phyloP scores from a whole-genome alignment of 2,329 filamentous ascomycete genomes.

The Talaromyces atroroseus region DNA sequence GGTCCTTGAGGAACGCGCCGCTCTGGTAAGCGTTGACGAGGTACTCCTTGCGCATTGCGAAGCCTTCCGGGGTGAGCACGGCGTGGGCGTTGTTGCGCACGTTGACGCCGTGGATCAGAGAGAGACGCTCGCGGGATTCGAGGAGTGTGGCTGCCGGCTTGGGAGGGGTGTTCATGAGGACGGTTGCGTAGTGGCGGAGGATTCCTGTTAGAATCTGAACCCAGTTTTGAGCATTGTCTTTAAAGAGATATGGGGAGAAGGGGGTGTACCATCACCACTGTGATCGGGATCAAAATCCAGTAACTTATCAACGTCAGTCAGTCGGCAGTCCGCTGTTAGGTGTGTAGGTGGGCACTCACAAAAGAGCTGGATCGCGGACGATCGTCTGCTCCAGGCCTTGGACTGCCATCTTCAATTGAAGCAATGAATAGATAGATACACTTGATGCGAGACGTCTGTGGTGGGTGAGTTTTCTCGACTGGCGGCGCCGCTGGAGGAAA shows the following conservation, averaged over 20 bases:
- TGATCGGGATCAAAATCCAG: constrained; percentile 98
- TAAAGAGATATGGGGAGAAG: constrained; percentile 5
- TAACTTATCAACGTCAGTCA: constrained; percentile 56
- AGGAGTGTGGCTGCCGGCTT: constrained; percentile 65
- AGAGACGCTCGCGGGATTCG: constrained; percentile 70
- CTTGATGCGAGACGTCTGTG: constrained; percentile 1
- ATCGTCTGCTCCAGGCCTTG: constrained; percentile 86
- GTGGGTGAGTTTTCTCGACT: constrained; percentile 2
- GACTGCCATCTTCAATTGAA: constrained; percentile 59
- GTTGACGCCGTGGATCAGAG: constrained; percentile 75
- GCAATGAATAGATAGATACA: constrained; percentile 10
- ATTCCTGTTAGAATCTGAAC: constrained; percentile 86
- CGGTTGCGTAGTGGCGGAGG: constrained; percentile 89
- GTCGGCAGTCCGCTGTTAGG: constrained; percentile 6
- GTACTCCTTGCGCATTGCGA: constrained; percentile 72
- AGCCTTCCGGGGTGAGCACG: constrained; percentile 70
- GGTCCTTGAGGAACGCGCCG: constrained; percentile 84
- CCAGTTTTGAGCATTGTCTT: background rate
- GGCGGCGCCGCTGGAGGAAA: background rate
- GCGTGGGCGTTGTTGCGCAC: constrained; percentile 78
- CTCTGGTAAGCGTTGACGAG: constrained; percentile 76
- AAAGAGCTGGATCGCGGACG: constrained; percentile 94
- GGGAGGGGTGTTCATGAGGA: constrained; percentile 78
- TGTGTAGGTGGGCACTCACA: constrained; percentile 55
- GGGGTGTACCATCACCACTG: constrained; percentile 76